Base-by-base conservation (phyloP, 2,329 filamentous ascomycete genomes). In the Chaetoscypha palmicola region DNA sequence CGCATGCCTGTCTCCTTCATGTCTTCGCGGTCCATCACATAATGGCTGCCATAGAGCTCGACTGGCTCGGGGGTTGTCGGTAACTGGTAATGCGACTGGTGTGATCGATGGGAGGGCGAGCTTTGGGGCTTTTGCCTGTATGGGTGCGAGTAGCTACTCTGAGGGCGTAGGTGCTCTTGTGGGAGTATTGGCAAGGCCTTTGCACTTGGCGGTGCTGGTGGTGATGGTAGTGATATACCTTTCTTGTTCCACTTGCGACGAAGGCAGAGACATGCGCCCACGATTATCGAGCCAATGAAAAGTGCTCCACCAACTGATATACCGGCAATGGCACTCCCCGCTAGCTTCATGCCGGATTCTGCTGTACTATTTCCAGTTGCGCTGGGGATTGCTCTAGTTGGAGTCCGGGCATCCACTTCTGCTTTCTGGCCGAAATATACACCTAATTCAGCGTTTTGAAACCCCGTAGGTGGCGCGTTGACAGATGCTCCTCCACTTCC, bases 371-470 rank as follows among this genome's bases (percentile, higher is more conserved):
- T 54, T 16, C 38, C 39, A 5, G 49, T 53, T 3, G 49, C 14
- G 19, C 22, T 39, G 1, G 50, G 41, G 5, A 53, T 39, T 4
- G 52, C 30, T 26, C 76, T 68, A 2, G 76, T 81, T 0, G 78
- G 68, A 5, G 69, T 66, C 22, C 78, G 68, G 8, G 62, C 58
- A 2, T 68, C 56, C 2, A 71, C 63, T 2, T 63, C 61, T 11
- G 74, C 72, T 12, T 66, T 66, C 19, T 76, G 67, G 1, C 68
- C 67, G 60, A 81, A 74, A 46, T 79, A 72, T 2, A 73, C 68
- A 1, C 59, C 58, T 2, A 82, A 63, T 54, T 81, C 76, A 9
- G 59, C 55, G 43, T 70, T 65, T 38, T 66, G 64, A 62, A 76
- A 82, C 4, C 70, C 73, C 20, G 57, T 48, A 4, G 64, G 56